Base-by-base conservation (phyloP, 805 yeast species). In the Candida awuae region DNA sequence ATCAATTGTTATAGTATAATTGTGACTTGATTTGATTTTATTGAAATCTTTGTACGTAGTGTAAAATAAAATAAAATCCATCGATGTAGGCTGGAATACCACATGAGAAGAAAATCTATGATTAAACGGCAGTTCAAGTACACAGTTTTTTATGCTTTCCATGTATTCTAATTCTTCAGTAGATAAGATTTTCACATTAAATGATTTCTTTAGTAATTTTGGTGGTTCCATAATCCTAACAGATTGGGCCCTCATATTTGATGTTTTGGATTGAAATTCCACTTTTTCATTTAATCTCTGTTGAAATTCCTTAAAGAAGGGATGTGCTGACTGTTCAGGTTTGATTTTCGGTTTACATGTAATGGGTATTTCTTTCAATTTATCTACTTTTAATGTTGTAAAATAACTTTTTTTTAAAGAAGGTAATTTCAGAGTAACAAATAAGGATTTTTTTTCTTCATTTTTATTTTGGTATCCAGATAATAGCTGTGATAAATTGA, bases 271-370 rank as follows among this genome's bases (percentile, higher is more conserved):
- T 22, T 18, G 32, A 19, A 18, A 8, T 23, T 31, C 28, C 10
- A 26, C 4, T 22, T 16, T 18, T 16, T 7, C 9, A n/a, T 32
- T 32, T 22, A 21, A 28, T 16, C 28, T 33, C 34, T 23, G 23
- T 20, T 19, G 32, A 13, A 45, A 19, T 18, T 37, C 41, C 22
- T 42, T 37, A 13, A 45, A 45, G 17, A 45, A 45, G 8, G 48
- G 48, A 38, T 45, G 48, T 9, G 39, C 28, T 2, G 43, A 39
- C 12, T 33, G 13, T 9, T 18, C 31, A 8, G 46, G 37, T 21
- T 38, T 37, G 2, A 42, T 21, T 20, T 35, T 42, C 4, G 39
- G 27, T 32, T 34, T 38, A 6, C 33, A 33, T 7, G 28, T 25
- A 25, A 25, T 10, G n/a, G 6, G 28, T 25, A 25, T n/a, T n/a